A percentile compares a stretch with the other conserved stretches of the same genome.
phyloP scores from a whole-genome alignment of 306 rosid genomes.

The Echinosophora koreensis region DNA sequence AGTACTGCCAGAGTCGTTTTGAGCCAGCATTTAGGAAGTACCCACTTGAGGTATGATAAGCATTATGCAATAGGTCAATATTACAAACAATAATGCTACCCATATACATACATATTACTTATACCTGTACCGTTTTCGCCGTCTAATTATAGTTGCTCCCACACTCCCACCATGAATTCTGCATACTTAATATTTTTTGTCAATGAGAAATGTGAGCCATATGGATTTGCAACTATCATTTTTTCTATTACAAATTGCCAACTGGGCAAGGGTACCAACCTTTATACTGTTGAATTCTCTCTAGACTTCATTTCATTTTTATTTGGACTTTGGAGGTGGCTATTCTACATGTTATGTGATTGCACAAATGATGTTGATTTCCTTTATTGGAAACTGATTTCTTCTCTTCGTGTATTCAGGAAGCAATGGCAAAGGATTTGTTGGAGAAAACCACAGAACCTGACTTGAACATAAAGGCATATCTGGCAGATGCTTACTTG shows the following conservation, averaged over 20 bases:
- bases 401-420: conserved; percentile 56
- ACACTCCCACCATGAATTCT: background rate
- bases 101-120: background rate
- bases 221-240: too few species aligned
- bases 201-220: background rate
- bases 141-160: background rate
- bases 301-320: conserved; percentile 16
- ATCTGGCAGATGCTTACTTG: conserved; percentile 88
- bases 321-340: conserved; percentile 10
- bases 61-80: conserved; percentile 34
- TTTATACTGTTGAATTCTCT: background rate
- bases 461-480: conserved; percentile 71
- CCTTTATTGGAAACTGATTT: conserved; percentile 28
- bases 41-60: conserved; percentile 82
- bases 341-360: background rate
- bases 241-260: background rate
- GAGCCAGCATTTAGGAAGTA: conserved; percentile 93
- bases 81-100: background rate
- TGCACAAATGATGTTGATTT: background rate
- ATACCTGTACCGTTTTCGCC: background rate
- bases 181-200: background rate
- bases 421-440: conserved; percentile 87
- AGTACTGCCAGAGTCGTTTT: conserved; percentile 81
- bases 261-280: background rate
- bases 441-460: conserved; percentile 78